Percentiles rank a stretch among this genome's conserved stretches.
Conservation (phyloP, 352 stramenopile species). For the Plasmopara halstedii region DNA sequence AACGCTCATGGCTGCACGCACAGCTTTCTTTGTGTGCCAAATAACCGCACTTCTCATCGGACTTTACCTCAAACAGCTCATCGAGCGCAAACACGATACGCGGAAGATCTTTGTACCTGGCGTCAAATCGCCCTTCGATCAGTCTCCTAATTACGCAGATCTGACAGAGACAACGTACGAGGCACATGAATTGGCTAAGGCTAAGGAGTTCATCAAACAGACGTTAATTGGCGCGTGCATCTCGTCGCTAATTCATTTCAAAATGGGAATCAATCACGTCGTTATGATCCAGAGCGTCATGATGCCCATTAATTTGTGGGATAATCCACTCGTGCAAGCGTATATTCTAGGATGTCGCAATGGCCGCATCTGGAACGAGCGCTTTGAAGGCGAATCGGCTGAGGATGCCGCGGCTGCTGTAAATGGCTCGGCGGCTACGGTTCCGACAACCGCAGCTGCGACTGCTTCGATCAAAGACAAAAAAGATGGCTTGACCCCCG, state of each 20-base stretch:
- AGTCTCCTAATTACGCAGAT: constrained; percentile 67
- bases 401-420: constrained; percentile 34
- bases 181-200: constrained; percentile 58
- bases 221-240: constrained; percentile 72
- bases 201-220: constrained; percentile 78
- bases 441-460: constrained; percentile 2
- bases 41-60: constrained; percentile 48
- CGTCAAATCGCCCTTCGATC: constrained; percentile 70
- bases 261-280: constrained; percentile 84
- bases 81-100: constrained; percentile 67
- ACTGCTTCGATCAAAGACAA: constrained; percentile 18
- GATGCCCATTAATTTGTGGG: constrained; percentile 77
- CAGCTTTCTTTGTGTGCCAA: constrained; percentile 58
- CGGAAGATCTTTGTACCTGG: constrained; percentile 73
- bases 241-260: constrained; percentile 74
- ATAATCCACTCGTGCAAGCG: constrained; percentile 70
- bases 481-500: constrained; percentile 25
- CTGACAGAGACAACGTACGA: constrained; percentile 78
- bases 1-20: constrained; percentile 57
- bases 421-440: neutral
- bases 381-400: constrained; percentile 64
- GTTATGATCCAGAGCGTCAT: constrained; percentile 83
- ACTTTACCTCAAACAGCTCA: constrained; percentile 66
- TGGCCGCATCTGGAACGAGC: constrained; percentile 73
- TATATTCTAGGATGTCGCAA: constrained; percentile 61